Evolutionary conservation across 148 eudicot species (phyloP).

Genomic region (Vaccinium myrtillus): DNA sequence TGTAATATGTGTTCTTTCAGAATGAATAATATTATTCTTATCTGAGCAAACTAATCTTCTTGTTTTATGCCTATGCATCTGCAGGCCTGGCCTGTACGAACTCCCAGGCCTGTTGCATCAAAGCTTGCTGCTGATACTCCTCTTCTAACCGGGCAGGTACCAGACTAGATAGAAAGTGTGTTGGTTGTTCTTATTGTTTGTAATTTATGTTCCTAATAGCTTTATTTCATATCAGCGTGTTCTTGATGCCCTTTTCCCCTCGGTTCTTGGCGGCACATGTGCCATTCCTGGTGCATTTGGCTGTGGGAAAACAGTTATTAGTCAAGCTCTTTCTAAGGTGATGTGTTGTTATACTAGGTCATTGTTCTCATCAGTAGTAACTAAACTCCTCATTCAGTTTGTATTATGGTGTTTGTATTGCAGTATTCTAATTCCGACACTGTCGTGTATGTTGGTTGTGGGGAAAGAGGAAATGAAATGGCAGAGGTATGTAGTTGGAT

Average conservation of each 20-base stretch:
- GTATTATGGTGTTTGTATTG: slow-evolving; percentile 18
- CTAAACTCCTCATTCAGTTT: slow-evolving; percentile 13
- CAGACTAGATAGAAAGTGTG: slow-evolving; percentile 6
- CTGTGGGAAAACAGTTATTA: slow-evolving; percentile 98
- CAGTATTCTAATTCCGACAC: slow-evolving; percentile 99
- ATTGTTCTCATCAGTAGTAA: neutral
- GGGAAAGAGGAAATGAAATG: slow-evolving; percentile 99
- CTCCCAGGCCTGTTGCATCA: slow-evolving; percentile 94
- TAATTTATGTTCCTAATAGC: slow-evolving; percentile 9
- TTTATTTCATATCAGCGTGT: slow-evolving; percentile 61
- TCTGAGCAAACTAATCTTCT: slow-evolving; percentile 11
- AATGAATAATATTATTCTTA: neutral
- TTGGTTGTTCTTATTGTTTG: slow-evolving; percentile 18
- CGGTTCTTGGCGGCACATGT: slow-evolving; percentile 99
- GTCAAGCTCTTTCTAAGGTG: slow-evolving; percentile 99
- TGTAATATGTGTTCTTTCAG: neutral
- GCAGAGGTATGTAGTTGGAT: slow-evolving; percentile 71
- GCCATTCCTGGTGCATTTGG: slow-evolving; percentile 99
- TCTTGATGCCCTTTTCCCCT: slow-evolving; percentile 98
- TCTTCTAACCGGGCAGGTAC: slow-evolving; percentile 94
- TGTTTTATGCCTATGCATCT: slow-evolving; percentile 19
- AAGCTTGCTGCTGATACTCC: slow-evolving; percentile 99
- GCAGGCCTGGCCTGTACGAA: slow-evolving; percentile 98
- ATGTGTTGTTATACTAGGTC: slow-evolving; percentile 6
- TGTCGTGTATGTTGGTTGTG: slow-evolving; percentile 98